Base-by-base conservation (phyloP, 2,329 filamentous ascomycete genomes). In the Colletotrichum agaves region DNA sequence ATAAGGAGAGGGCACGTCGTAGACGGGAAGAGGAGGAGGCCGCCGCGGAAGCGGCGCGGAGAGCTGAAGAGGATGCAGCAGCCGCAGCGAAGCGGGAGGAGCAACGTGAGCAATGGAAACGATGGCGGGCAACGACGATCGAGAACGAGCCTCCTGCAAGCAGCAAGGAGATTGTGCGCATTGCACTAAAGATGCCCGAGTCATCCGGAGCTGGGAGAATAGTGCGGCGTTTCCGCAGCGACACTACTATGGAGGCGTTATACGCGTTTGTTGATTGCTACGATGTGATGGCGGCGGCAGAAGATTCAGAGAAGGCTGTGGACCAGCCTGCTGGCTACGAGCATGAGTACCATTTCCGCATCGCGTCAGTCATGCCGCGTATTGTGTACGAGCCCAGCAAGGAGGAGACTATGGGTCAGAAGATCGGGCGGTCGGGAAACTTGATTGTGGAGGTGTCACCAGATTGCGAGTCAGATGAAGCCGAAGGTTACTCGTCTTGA, bases 201-300 rank as follows among this genome's bases (percentile, higher is more conserved):
- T 77, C 77, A 33, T 80, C 79, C 0, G 90, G 87, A 4, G 91
- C 88, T 0, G 91, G 93, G 55, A 86, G 94, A 46, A 87, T 97
- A 2, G 87, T 97, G 63, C 87, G 95, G 46, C 88, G 87, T 56
- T 98, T 99, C 76, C 78, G 83, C 0, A 83, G 85, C 1, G 83
- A 88, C n/a, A 88, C 92, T 0, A 84, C 87, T 2, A 82, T 98
- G 41, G 95, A 98, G 76, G 94, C 98, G 74, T 81, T 99, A 5
- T 98, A 98, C 78, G 96, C 95, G 0, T 98, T 97, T 80, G 94
- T 98, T 2, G 96, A 99, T 76, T 98, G 95, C 80, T 91, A 94
- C 76, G 90, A 93, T 59, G 73, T 91, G 5, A 73, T 94, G 3
- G 78, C 85, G 39, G 78, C 80, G 2, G 78, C 75, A 21, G 78